Evolutionary conservation across 2,329 filamentous ascomycete species (phyloP).

Genomic region (Trichoderma oligosporum): DNA sequence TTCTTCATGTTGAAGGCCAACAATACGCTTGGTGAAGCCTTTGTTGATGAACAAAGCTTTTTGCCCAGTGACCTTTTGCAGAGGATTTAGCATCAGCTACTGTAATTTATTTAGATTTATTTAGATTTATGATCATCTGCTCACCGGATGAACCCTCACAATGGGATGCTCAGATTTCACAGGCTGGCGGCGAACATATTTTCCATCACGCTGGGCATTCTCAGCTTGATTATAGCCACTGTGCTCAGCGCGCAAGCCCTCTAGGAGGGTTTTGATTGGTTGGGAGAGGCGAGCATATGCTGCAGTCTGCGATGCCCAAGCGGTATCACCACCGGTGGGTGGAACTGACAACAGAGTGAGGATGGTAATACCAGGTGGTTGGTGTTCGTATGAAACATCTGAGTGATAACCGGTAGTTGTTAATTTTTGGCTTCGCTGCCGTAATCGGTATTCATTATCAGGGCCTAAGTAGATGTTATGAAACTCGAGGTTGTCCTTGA

Average conservation of each 20-base stretch:
- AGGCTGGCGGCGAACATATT: not conserved
- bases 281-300: conserved; percentile 44
- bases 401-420: conserved; percentile 42
- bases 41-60: conserved; percentile 46
- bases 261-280: conserved; percentile 40
- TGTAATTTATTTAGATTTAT: too few species aligned
- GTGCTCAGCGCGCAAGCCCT: conserved; percentile 44
- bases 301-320: conserved; percentile 46
- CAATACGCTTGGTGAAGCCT: conserved; percentile 46
- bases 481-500: conserved; percentile 11
- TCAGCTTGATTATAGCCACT: conserved; percentile 41
- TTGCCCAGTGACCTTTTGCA: conserved; percentile 30
- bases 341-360: conserved; percentile 50
- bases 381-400: conserved; percentile 50
- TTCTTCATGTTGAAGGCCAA: conserved; percentile 47
- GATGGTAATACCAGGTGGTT: conserved; percentile 49
- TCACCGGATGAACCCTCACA: conserved; percentile 47
- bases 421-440: not conserved
- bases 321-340: conserved; percentile 44
- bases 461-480: conserved; percentile 17
- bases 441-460: conserved; percentile 8
- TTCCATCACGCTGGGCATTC: conserved; percentile 39
- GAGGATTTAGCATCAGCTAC: not conserved
- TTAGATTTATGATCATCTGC: not conserved
- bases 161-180: conserved; percentile 37